Base-by-base conservation (phyloP, 2,329 filamentous ascomycete genomes). In the Penicillium sclerotigenum region DNA sequence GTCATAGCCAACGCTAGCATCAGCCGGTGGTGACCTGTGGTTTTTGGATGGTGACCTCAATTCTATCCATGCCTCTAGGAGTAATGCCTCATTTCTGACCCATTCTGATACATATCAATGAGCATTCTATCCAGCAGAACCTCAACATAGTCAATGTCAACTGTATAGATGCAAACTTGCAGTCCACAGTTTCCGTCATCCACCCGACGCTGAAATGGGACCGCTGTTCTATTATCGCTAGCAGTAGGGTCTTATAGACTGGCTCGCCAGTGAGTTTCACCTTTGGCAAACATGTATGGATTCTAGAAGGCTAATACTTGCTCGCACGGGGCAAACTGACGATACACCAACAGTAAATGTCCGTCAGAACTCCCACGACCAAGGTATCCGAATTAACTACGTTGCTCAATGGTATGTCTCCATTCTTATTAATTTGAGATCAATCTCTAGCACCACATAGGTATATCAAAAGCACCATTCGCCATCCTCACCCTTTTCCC, bases 401-500 rank as follows among this genome's bases (percentile, higher is more conserved):
- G 20, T 22, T 16, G 7, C 37, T 6, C 13, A 11, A 20, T 22
- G 11, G 37, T 40, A 24, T 10, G 6, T 2, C 2, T 4, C 14
- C 4, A 14, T 22, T 13, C 11, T 4, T 9, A 8, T 8, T 8
- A 1, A 16, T 22, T 40, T 3, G 3, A 14, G 3, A 9, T 40
- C 38, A 16, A n/a, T n/a, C 22, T 10, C 38, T 10, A 20, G 9
- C 26, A 20, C 6, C 13, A 14, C 2, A n/a, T 22, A 59, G 60
- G 33, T 61, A 59, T 36, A 58, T 63, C 51, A 60, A 62, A 24
- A 62, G 55, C 20, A 54, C 57, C 14, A 63, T 64, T 47, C 47
- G 47, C n/a, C n/a, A n/a, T n/a, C n/a, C n/a, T n/a, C n/a, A n/a
- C n/a, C n/a, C n/a, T n/a, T n/a, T n/a, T n/a, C n/a, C n/a, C n/a